Evolutionary conservation across 495 filamentous ascomycete species (phyloP).

Genomic region (Filosporella fistucella): DNA sequence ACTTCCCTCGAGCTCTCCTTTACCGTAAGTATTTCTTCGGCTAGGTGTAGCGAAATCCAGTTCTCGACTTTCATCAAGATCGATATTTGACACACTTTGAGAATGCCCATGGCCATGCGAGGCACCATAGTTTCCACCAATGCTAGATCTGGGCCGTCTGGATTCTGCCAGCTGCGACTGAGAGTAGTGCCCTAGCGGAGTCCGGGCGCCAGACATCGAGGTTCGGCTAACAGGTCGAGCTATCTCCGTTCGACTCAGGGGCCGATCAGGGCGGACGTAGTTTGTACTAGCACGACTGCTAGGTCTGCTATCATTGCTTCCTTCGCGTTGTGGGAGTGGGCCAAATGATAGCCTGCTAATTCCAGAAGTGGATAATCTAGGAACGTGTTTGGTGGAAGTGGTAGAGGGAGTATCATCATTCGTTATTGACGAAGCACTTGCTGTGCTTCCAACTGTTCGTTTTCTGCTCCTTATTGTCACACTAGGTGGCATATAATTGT

Average conservation of each 20-base stretch:
- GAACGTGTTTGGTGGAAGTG: slow-evolving; percentile 43
- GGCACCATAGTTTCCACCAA: slow-evolving; percentile 36
- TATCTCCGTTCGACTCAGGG: slow-evolving; percentile 40
- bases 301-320: slow-evolving; percentile 44
- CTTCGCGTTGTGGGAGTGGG: slow-evolving; percentile 35
- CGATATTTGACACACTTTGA: slow-evolving; percentile 36
- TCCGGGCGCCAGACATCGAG: slow-evolving; percentile 61
- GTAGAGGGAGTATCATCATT: slow-evolving; percentile 33
- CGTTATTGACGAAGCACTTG: slow-evolving; percentile 30
- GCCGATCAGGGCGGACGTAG: slow-evolving; percentile 41
- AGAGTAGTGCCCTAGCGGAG: slow-evolving; percentile 49
- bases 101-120: slow-evolving; percentile 46
- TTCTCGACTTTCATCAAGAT: slow-evolving; percentile 39
- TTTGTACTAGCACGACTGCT: slow-evolving; percentile 53
- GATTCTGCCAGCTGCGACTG: slow-evolving; percentile 30
- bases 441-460: slow-evolving; percentile 62
- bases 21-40: slow-evolving; percentile 45
- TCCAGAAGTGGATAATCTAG: slow-evolving; percentile 47
- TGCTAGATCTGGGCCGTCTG: slow-evolving; percentile 49
- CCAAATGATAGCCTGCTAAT: slow-evolving; percentile 50
- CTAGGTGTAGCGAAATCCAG: slow-evolving; percentile 37
- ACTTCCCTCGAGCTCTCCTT: slow-evolving; percentile 45
- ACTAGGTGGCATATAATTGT: slow-evolving; percentile 60
- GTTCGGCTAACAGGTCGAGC: slow-evolving; percentile 62
- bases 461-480: slow-evolving; percentile 74